A percentile compares a stretch with the other conserved stretches of the same genome.
phyloP scores from a whole-genome alignment of 768 basidiomycete genomes.

The Macrocybe gigantea region DNA sequence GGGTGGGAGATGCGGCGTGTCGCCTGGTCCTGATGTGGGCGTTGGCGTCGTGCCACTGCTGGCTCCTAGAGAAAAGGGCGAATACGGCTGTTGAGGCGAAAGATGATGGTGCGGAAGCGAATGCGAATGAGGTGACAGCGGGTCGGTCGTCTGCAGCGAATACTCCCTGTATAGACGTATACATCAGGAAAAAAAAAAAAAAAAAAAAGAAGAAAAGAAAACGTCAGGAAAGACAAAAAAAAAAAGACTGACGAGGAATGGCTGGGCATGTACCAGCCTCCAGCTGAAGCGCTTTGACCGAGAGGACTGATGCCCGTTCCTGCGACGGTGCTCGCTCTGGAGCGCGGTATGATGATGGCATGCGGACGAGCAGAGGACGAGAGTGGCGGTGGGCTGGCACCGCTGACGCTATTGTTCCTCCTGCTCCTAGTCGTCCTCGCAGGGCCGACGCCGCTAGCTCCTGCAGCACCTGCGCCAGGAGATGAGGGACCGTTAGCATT shows the following conservation, averaged over 20 bases:
- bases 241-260: slow-evolving; percentile 22
- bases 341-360: slow-evolving; percentile 60
- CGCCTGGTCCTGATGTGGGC: slow-evolving; percentile 5
- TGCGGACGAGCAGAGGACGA: slow-evolving; percentile 36
- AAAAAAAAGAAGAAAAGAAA: neutral
- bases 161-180: slow-evolving; percentile 17
- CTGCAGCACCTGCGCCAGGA: neutral
- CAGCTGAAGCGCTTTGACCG: slow-evolving; percentile 2
- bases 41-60: slow-evolving; percentile 11
- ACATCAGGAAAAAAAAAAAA: neutral
- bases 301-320: slow-evolving; percentile 11
- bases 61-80: slow-evolving; percentile 13
- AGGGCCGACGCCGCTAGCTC: slow-evolving; percentile 36
- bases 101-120: slow-evolving; percentile 18
- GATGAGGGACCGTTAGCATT: slow-evolving; percentile 3
- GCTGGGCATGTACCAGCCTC: slow-evolving; percentile 23
- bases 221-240: too few relatives aligned
- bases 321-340: slow-evolving; percentile 18
- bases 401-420: slow-evolving; percentile 55
- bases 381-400: slow-evolving; percentile 44
- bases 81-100: slow-evolving; percentile 24
- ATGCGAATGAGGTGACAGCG: slow-evolving; percentile 24
- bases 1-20: slow-evolving; percentile 16
- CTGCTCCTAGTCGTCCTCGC: slow-evolving; percentile 50
- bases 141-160: slow-evolving; percentile 39